A percentile compares a stretch with the other conserved stretches of the same genome.
These are phyloP conservation scores for Fusarium sp. DNA, from an alignment of 2,329 filamentous ascomycete genomes.

Conservation along the genomic window DNA sequence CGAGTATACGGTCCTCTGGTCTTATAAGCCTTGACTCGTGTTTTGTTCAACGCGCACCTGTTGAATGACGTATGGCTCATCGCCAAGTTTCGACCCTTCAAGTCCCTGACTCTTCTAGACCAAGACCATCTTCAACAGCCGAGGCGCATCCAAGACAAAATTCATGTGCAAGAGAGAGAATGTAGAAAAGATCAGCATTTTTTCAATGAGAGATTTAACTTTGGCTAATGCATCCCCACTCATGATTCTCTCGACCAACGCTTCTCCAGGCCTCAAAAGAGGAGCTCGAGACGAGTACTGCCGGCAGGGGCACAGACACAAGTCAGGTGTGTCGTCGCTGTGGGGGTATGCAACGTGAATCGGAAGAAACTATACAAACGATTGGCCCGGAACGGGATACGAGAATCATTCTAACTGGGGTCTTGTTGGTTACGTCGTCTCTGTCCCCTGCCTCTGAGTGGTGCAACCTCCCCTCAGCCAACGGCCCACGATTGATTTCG, in stretches of 20 bases:
- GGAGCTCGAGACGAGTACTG: background rate
- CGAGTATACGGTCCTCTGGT: background rate
- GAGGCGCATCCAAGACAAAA: background rate
- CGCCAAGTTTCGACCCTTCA: background rate
- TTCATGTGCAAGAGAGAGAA: background rate
- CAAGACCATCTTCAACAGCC: background rate
- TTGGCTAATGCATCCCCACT: background rate
- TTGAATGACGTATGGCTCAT: background rate
- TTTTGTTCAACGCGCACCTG: background rate
- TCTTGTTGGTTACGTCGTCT: background rate
- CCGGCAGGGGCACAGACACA: background rate
- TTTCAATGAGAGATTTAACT: background rate
- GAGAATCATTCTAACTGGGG: background rate
- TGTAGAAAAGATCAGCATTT: background rate
- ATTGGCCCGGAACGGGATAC: constrained; percentile 1
- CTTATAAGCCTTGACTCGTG: background rate
- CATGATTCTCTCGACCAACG: background rate
- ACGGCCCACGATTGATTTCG: background rate
- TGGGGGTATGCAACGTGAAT: constrained; percentile 8
- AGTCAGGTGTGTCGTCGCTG: background rate
- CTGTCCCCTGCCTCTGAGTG: background rate
- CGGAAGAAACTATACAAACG: background rate
- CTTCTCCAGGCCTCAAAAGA: background rate
- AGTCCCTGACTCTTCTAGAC: background rate
- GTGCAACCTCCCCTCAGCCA: background rate